These are phyloP conservation scores for Pogostemon cablin DNA, from an alignment of 257 asterid species.

Conservation along the genomic window DNA sequence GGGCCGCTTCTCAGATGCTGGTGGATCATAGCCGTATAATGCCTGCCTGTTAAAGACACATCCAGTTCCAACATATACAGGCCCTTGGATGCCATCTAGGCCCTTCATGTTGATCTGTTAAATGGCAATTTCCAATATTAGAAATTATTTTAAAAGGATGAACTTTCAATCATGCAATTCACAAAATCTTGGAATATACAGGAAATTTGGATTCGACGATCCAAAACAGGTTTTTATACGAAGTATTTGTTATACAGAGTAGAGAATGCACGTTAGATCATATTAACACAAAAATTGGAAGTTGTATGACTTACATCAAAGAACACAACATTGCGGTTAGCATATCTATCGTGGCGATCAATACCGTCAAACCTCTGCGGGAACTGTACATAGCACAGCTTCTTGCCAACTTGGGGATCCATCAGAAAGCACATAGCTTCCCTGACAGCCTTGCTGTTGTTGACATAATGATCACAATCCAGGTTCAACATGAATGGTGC, in stretches of 20 bases:
- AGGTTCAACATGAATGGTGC: constrained; percentile 82
- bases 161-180: not conserved
- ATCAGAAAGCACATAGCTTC: constrained; percentile 87
- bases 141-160: constrained; percentile 6
- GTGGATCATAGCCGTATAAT: constrained; percentile 37
- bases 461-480: constrained; percentile 84
- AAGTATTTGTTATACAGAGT: not conserved
- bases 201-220: constrained; percentile 13
- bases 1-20: constrained; percentile 33
- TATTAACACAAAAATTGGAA: constrained; percentile 4
- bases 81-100: constrained; percentile 40
- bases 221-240: not conserved
- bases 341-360: constrained; percentile 68
- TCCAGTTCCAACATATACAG: constrained; percentile 37
- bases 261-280: not conserved
- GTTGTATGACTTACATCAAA: constrained; percentile 32
- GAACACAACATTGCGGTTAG: constrained; percentile 37
- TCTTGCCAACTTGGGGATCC: constrained; percentile 84
- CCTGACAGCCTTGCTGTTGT: constrained; percentile 80
- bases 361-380: constrained; percentile 88
- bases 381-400: constrained; percentile 83
- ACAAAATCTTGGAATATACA: not conserved
- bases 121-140: constrained; percentile 8
- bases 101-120: constrained; percentile 39
- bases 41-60: constrained; percentile 39